Base-by-base conservation (phyloP, 2,329 filamentous ascomycete species). In the Fusarium austroafricanum region DNA sequence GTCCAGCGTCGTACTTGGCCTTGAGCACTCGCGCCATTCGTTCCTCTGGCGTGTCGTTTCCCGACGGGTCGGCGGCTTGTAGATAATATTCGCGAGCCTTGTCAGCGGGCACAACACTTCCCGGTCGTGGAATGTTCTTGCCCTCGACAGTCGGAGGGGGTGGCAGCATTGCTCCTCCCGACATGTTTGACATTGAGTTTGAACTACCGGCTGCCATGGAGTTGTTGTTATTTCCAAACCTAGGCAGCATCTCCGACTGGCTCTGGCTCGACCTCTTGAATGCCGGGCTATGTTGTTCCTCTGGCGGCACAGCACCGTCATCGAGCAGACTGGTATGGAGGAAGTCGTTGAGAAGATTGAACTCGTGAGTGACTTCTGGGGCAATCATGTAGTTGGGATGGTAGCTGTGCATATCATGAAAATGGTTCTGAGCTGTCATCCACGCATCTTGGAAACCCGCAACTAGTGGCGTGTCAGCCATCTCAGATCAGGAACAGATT, bases 301-400 rank as follows among this genome's bases (percentile, higher is more conserved):
- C 89, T 35, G 89, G 86, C 56, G 90, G 88, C 60, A 90, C 85
- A 52, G 89, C 89, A 64, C 88, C 88, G 78, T 97, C 94, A 80
- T 98, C 94, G 68, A 97, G 86, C 55, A 97, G 83, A 76, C 93
- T 97, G 71, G 90, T 96, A 79, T 94, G 96, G 64, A 99, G 86
- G 77, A 98, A 98, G 79, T 99, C 95, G 83, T 96, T 97, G 76
- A 99, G 88, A 51, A 98, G 83, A 77, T 97, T 97, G 79, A 97
- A 97, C 83, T 99, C 96, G 81, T 96, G 96, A 64, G 92, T 94
- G 73, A 97, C 92, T 80, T 99, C 96, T 67, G 94, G 92, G 49
- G 84, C 82, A 81, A 97, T 96, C 91, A 97, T 94, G 83, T 96
- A 98, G 76, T 92, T 96, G 61, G 93, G 92, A 81, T 97, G 93